Evolutionary conservation across 495 filamentous ascomycete genomes (phyloP).

Genomic region (Penicillium nucicola): DNA sequence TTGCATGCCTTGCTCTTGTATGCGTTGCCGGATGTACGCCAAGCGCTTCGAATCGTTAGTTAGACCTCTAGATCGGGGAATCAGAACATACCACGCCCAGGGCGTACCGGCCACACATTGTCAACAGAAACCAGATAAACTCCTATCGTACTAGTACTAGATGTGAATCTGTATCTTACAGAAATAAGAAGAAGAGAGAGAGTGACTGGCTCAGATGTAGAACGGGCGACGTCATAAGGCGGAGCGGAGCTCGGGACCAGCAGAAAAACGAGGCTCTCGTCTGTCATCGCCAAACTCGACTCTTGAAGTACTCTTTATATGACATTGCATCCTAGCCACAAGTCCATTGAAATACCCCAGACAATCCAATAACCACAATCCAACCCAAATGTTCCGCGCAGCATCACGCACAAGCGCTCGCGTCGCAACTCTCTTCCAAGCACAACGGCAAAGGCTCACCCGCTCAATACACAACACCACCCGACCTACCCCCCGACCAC

Average conservation of each 20-base stretch:
- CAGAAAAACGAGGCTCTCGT: slow-evolving; percentile 27
- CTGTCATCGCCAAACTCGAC: no score
- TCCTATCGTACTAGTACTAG: no score
- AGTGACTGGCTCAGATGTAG: neutral
- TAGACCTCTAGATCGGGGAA: neutral
- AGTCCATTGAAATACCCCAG: neutral
- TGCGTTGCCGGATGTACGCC: slow-evolving; percentile 64
- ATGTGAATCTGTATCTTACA: no score
- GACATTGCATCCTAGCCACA: neutral
- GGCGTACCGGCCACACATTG: slow-evolving; percentile 87
- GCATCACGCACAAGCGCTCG: slow-evolving; percentile 29
- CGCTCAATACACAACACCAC: slow-evolving; percentile 25
- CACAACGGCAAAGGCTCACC: slow-evolving; percentile 14
- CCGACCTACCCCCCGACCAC: slow-evolving; percentile 15
- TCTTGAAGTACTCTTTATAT: no score
- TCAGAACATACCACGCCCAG: slow-evolving; percentile 63
- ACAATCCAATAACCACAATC: neutral
- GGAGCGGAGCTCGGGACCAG: slow-evolving; percentile 27
- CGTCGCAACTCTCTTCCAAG: slow-evolving; percentile 13
- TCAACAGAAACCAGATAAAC: slow-evolving; percentile 2
- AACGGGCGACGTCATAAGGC: slow-evolving; percentile 29
- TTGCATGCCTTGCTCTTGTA: slow-evolving; percentile 71
- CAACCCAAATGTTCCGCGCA: slow-evolving; percentile 31
- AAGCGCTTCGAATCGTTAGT: slow-evolving; percentile 41
- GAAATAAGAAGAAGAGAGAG: neutral